Base-by-base conservation (phyloP, 1,284 basidiomycete species). In the Blastosporella zonata region DNA sequence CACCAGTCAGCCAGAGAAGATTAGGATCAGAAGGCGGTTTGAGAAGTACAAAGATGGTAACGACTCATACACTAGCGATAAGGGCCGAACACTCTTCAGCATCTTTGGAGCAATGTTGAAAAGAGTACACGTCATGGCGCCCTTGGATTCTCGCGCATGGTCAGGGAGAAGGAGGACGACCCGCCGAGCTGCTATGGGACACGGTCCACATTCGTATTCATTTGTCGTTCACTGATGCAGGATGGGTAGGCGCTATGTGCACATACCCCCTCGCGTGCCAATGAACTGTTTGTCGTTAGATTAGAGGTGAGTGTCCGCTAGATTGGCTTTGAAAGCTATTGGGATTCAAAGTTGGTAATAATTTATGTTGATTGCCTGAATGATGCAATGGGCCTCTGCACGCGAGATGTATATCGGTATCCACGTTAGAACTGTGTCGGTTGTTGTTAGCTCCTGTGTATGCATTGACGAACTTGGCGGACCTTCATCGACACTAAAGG, bases 141-240 rank as follows among this genome's bases (percentile, higher is more conserved):
- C 82, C 73, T 74, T 0, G 68, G 70, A 57, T 79, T 79, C 55
- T 75, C 65, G 15, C 75, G 69, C 66, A 82, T 74, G 7, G 80
- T 82, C 15, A 80, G 56, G 7, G 66, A 60, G 54, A 78, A 78
- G 1, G 12, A 31, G 6, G 6, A 9, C 62, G 52, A 46, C 59
- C 57, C 8, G 15, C 17, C 15, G 21, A 1, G 52, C 23, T 17
- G 42, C 45, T 6, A 49, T 50, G 25, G 1, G 82, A 81, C 10
- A 84, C 68, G 0, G 80, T 84, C 82, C 83, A 85, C 1, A 81
- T 85, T 15, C 82, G 76, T 39, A 85, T 71, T 22, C 78, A 70
- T 56, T 85, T 82, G 56, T 85, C 82, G 60, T 84, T 68, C 63
- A 35, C 34, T 3, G 34, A 35, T 2, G 6, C 18, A 4, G 34